Conservation (phyloP, 2,329 filamentous ascomycete species). For the Byssothecium circinans region DNA sequence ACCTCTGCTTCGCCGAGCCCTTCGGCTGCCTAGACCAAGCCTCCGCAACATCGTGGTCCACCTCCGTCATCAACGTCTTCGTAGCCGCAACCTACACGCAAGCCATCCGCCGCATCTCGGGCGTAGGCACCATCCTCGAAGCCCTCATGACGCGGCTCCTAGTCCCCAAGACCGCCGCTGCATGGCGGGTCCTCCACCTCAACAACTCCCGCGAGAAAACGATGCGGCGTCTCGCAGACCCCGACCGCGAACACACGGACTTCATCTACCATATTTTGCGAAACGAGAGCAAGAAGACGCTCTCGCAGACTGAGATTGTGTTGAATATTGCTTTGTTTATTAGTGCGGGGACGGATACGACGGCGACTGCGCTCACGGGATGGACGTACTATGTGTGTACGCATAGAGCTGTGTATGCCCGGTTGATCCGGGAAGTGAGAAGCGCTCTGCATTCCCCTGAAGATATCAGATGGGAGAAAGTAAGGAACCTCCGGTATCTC, state of each 20-base stretch:
- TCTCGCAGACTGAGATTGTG: slow-evolving; percentile 6
- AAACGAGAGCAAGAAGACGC: slow-evolving; percentile 10
- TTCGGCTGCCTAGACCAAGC: slow-evolving; percentile 1
- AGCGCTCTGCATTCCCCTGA: not conserved
- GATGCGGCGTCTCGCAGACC: slow-evolving; percentile 12
- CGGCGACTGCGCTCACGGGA: slow-evolving; percentile 24
- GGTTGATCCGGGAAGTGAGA: not conserved
- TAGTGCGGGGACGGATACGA: slow-evolving; percentile 31
- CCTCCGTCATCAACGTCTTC: slow-evolving; percentile 12
- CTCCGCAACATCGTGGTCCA: slow-evolving; percentile 1
- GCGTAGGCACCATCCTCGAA: slow-evolving; percentile 10
- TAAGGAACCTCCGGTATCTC: not conserved
- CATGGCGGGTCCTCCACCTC: slow-evolving; percentile 9
- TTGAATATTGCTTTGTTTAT: slow-evolving; percentile 12
- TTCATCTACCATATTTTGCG: slow-evolving; percentile 17
- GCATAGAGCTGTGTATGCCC: not conserved
- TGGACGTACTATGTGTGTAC: slow-evolving; percentile 21
- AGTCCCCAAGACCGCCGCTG: slow-evolving; percentile 6
- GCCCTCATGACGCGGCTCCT: slow-evolving; percentile 3
- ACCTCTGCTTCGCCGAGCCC: slow-evolving; percentile 1
- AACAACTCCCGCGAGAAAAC: slow-evolving; percentile 11
- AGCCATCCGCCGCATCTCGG: slow-evolving; percentile 6
- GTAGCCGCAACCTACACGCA: slow-evolving; percentile 11
- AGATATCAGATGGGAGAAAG: not conserved
- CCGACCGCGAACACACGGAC: slow-evolving; percentile 11